These are phyloP conservation scores for Coccomyxa sp. DNA, from an alignment of 139 green algal species.

Conservation along the genomic window DNA sequence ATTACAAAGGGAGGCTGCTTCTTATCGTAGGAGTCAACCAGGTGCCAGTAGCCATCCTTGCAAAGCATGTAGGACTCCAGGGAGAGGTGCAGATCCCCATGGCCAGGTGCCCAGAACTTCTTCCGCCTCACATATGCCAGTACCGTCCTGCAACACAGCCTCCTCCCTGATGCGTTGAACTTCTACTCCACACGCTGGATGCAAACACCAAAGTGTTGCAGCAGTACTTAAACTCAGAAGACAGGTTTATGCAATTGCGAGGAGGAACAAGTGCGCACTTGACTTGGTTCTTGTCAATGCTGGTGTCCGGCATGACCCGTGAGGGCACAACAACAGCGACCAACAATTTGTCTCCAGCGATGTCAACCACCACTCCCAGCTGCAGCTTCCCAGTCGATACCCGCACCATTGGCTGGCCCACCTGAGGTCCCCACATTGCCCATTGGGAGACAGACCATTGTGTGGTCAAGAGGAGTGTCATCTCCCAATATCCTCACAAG, in stretches of 20 bases:
- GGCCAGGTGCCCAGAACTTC: constrained; percentile 20
- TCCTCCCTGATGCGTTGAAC: not conserved
- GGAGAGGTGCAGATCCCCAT: constrained; percentile 27
- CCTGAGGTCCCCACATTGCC: not conserved
- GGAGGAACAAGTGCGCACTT: not conserved
- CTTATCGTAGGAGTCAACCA: constrained; percentile 38
- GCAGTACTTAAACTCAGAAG: too few relatives aligned
- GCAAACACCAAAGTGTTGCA: too few relatives aligned
- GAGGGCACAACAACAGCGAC: constrained; percentile 14
- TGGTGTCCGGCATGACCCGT: not conserved
- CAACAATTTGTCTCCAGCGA: not conserved
- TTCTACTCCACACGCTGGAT: too few relatives aligned
- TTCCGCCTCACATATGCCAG: constrained; percentile 20
- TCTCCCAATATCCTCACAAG: not conserved
- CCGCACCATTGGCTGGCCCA: constrained; percentile 31
- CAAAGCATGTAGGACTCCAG: constrained; percentile 49
- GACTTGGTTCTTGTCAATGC: not conserved
- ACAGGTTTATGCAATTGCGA: too few relatives aligned
- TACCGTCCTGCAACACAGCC: constrained; percentile 20
- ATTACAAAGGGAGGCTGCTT: constrained; percentile 18
- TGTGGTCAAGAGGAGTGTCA: not conserved
- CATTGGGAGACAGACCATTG: too few relatives aligned
- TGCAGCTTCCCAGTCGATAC: constrained; percentile 23
- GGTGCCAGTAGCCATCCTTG: constrained; percentile 50
- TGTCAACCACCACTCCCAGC: constrained; percentile 34